These are phyloP conservation scores for Populus ilicifolia DNA, from an alignment of 345 rosid genomes.

Conservation along the genomic window DNA sequence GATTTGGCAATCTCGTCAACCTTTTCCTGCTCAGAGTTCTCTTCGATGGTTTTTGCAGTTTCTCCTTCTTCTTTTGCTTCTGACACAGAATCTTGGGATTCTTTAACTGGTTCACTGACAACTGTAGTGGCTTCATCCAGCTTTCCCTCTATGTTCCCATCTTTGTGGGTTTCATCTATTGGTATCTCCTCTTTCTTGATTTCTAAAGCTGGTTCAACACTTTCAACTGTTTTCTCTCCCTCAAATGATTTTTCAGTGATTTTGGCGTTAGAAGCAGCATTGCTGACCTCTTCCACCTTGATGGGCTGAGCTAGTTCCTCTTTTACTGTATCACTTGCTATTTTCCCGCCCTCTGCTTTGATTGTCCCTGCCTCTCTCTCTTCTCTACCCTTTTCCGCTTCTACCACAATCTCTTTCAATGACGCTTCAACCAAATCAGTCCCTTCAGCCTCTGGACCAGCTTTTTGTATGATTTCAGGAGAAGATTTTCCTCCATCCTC, in stretches of 20 bases:
- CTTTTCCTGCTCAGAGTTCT: conserved; percentile 1
- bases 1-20: conserved; percentile 1
- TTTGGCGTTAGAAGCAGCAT: conserved; percentile 2
- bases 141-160: neutral
- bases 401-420: conserved; percentile 7
- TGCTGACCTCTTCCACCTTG: neutral
- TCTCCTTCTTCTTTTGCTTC: conserved; percentile 7
- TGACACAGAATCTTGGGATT: neutral
- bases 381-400: neutral
- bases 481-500: neutral
- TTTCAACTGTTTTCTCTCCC: conserved; percentile 2
- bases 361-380: neutral
- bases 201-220: conserved; percentile 6
- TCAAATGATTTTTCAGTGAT: conserved; percentile 6
- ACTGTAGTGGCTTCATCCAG: conserved; percentile 6
- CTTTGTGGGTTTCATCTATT: conserved; percentile 1
- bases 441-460: neutral
- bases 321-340: neutral
- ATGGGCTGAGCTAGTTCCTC: neutral
- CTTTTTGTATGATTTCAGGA: neutral
- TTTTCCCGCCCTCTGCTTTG: neutral
- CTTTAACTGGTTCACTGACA: neutral
- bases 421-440: neutral
- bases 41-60: conserved; percentile 1
- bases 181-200: conserved; percentile 8